Conservation (phyloP, 2,329 filamentous ascomycete genomes). For the Xylariaceae sp. region DNA sequence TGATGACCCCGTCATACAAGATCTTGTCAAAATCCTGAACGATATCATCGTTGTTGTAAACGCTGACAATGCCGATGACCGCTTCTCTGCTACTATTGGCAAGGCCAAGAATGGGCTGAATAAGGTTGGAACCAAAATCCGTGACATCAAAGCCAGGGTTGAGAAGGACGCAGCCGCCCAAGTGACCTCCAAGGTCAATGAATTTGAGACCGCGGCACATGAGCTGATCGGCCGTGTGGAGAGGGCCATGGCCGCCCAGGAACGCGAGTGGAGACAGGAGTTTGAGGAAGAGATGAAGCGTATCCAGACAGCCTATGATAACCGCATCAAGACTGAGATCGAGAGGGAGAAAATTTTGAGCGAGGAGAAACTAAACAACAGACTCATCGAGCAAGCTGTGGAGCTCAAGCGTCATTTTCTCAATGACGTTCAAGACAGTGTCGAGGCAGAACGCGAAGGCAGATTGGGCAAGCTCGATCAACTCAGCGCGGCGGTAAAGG, state of each 20-base stretch:
- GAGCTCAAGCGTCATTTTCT: constrained; percentile 82
- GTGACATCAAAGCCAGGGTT: constrained; percentile 64
- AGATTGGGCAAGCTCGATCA: constrained; percentile 82
- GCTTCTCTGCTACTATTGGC: constrained; percentile 72
- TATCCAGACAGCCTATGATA: constrained; percentile 72
- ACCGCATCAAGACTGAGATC: constrained; percentile 73
- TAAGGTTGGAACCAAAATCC: constrained; percentile 75
- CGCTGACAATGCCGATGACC: constrained; percentile 71
- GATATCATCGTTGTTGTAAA: constrained; percentile 93
- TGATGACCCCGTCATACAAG: constrained; percentile 83
- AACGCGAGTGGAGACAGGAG: constrained; percentile 78
- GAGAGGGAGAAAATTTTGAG: constrained; percentile 75
- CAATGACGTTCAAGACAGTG: constrained; percentile 69
- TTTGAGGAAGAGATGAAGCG: constrained; percentile 82
- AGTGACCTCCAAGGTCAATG: constrained; percentile 64
- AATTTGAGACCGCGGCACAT: constrained; percentile 83
- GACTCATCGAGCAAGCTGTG: constrained; percentile 86
- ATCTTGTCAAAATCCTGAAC: constrained; percentile 92
- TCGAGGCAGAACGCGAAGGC: constrained; percentile 83
- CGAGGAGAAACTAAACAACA: constrained; percentile 78
- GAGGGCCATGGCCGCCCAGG: constrained; percentile 73
- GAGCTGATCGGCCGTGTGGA: constrained; percentile 89
- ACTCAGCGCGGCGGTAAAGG: constrained; percentile 70
- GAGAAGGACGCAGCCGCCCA: constrained; percentile 70
- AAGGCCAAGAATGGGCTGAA: constrained; percentile 82